Evolutionary conservation across 306 rosid species (phyloP).

Genomic region (Fragaria vesca): DNA sequence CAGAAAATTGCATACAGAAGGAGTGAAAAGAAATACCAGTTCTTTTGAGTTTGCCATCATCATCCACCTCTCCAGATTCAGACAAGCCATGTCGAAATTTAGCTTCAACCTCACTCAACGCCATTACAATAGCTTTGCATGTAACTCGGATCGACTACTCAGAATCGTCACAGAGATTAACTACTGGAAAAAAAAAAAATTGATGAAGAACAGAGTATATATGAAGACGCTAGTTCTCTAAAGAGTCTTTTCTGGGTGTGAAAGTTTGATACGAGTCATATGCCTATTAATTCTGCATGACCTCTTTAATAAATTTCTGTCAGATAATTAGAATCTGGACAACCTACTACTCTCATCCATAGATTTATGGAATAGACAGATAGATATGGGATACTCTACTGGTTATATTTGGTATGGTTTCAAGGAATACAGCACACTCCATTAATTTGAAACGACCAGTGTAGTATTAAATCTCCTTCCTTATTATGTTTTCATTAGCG

Average conservation of each 20-base stretch:
- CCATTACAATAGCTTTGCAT: neutral
- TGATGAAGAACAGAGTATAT: neutral
- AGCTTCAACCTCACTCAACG: neutral
- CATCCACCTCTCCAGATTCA: constrained; percentile 21
- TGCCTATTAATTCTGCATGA: neutral
- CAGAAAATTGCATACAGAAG: neutral
- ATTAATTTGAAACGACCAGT: neutral
- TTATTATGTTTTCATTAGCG: neutral
- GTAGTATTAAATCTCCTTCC: neutral
- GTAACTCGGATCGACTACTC: neutral
- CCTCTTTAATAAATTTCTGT: neutral
- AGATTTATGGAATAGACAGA: neutral
- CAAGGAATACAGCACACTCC: neutral
- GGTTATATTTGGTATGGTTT: neutral
- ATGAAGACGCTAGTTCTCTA: neutral
- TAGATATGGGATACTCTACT: neutral
- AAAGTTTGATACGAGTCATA: neutral
- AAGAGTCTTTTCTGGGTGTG: neutral
- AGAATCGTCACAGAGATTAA: neutral
- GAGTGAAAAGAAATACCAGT: constrained; percentile 11
- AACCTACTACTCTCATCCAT: neutral
- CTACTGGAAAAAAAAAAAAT: neutral
- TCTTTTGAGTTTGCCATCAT: constrained; percentile 25
- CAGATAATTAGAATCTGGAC: neutral
- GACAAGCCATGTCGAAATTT: constrained; percentile 3